Conservation (phyloP, 2,329 filamentous ascomycete genomes). For the Dactylellina haptotyla region DNA sequence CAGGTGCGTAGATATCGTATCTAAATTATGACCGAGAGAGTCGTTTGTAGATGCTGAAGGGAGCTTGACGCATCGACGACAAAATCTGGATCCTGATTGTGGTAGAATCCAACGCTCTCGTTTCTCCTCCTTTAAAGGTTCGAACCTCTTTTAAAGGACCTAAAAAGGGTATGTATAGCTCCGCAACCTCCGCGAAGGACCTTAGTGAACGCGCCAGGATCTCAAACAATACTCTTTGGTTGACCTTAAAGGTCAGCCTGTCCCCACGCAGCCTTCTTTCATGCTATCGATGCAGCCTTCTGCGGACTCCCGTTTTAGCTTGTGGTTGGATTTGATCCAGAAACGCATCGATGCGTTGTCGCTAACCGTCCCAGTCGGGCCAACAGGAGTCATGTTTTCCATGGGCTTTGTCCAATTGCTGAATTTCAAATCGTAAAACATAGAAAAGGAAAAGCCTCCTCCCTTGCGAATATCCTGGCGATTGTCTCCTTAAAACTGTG, state of each 20-base stretch:
- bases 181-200: slow-evolving; percentile 24
- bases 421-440: not conserved
- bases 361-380: not conserved
- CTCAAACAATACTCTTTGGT: not conserved
- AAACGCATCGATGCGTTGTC: slow-evolving; percentile 43
- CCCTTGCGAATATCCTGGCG: not conserved
- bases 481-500: not conserved
- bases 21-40: not conserved
- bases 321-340: slow-evolving; percentile 10
- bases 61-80: not conserved
- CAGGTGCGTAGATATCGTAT: not conserved
- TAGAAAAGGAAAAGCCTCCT: not conserved
- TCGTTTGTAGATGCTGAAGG: not conserved
- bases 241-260: not conserved
- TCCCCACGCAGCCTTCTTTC: slow-evolving; percentile 10
- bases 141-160: not conserved
- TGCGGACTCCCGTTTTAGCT: slow-evolving; percentile 2
- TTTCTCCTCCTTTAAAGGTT: not conserved
- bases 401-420: not conserved
- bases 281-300: slow-evolving; percentile 19
- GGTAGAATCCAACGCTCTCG: not conserved
- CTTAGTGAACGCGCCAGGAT: not conserved
- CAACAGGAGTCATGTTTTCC: not conserved
- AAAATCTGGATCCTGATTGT: slow-evolving; percentile 11
- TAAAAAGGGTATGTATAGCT: slow-evolving; percentile 8